These are phyloP conservation scores for Cutaneotrichosporon sp. DNA, from an alignment of 1,284 basidiomycete species.

Conservation along the genomic window DNA sequence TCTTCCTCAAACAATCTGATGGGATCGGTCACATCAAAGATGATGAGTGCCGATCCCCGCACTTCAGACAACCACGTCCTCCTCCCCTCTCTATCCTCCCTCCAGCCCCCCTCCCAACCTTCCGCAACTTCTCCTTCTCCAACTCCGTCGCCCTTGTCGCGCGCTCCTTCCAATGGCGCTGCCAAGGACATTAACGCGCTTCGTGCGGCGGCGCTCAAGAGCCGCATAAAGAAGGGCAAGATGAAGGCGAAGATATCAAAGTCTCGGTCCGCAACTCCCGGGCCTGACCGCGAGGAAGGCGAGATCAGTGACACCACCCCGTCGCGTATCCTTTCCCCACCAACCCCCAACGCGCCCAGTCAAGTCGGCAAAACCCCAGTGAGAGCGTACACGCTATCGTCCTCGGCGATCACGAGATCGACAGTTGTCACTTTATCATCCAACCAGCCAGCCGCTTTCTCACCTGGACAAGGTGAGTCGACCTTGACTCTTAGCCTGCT, in stretches of 20 bases:
- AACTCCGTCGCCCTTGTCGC: not conserved
- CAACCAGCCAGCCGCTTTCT: not conserved
- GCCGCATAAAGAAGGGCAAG: slow-evolving; percentile 6
- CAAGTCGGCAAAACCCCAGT: not conserved
- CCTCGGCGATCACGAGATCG: slow-evolving; percentile 15
- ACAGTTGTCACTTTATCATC: slow-evolving; percentile 19
- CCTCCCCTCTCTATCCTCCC: not conserved
- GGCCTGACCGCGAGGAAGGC: slow-evolving; percentile 20
- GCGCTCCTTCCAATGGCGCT: not conserved
- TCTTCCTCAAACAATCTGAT: slow-evolving; percentile 4
- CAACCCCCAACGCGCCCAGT: not conserved
- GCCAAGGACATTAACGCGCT: slow-evolving; percentile 17
- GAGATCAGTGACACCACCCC: slow-evolving; percentile 21
- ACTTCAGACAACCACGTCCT: slow-evolving; percentile 1
- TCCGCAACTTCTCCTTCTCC: not conserved
- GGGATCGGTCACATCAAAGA: slow-evolving; percentile 23
- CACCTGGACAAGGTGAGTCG: slow-evolving; percentile 7
- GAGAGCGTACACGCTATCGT: not conserved
- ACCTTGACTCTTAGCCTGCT: not conserved
- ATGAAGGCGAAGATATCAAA: not conserved
- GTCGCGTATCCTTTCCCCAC: not conserved
- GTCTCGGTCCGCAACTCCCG: not conserved
- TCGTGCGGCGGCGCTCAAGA: slow-evolving; percentile 18
- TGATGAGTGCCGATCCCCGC: slow-evolving; percentile 28
- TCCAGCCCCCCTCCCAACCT: not conserved